Percentiles rank a stretch among this genome's conserved stretches.
These are phyloP conservation scores for Syncephalastrum racemosum DNA, from an alignment of 371 early-diverging fungal genomes.

Conservation along the genomic window DNA sequence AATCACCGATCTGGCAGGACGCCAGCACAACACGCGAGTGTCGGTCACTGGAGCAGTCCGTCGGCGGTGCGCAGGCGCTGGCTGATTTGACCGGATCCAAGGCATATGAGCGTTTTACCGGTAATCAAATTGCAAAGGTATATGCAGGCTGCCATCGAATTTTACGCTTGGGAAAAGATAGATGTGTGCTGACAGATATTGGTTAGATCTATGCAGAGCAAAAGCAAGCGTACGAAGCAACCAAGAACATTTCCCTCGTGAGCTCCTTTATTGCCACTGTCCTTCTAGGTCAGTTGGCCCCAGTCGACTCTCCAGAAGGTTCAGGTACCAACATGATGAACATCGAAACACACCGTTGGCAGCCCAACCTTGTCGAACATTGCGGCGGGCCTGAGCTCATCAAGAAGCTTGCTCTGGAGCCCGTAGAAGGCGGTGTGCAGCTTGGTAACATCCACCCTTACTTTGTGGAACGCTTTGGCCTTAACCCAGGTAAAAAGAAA, in stretches of 20 bases:
- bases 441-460: constrained; percentile 48
- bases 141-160: background rate
- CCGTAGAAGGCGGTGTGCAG: constrained; percentile 35
- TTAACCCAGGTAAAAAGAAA: constrained; percentile 49
- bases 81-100: constrained; percentile 74
- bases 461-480: constrained; percentile 55
- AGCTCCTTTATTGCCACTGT: constrained; percentile 72
- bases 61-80: constrained; percentile 61
- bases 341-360: constrained; percentile 61
- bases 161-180: background rate
- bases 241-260: constrained; percentile 67
- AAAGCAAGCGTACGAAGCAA: constrained; percentile 34
- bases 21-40: constrained; percentile 74
- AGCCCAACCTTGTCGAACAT: constrained; percentile 32
- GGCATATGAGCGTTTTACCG: constrained; percentile 82
- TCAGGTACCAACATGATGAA: constrained; percentile 84
- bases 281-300: constrained; percentile 59
- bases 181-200: background rate
- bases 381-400: constrained; percentile 46
- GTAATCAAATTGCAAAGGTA: constrained; percentile 74
- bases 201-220: constrained; percentile 33
- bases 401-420: constrained; percentile 42
- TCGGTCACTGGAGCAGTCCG: constrained; percentile 51
- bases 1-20: constrained; percentile 88
- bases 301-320: constrained; percentile 77